Evolutionary conservation across 306 rosid genomes (phyloP).

Genomic region (Psophocarpus tetragonolobus): DNA sequence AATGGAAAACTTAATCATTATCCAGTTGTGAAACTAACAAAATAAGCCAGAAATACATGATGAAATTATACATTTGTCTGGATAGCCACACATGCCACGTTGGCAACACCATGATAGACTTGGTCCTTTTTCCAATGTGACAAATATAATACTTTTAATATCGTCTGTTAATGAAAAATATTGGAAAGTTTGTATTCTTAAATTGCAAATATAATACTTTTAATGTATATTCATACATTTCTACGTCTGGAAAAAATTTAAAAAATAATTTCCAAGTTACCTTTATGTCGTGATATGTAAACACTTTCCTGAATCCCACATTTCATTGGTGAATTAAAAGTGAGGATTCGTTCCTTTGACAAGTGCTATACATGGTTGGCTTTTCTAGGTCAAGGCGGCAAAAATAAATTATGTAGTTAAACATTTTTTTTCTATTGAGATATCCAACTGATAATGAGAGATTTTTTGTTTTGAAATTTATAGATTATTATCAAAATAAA

Average conservation of each 20-base stretch:
- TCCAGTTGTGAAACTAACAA: not conserved
- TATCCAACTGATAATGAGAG: too few relatives aligned
- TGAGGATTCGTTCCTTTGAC: conserved; percentile 22
- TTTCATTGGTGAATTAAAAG: conserved; percentile 36
- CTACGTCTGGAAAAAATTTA: not conserved
- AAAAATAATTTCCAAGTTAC: not conserved
- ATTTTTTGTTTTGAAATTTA: too few relatives aligned
- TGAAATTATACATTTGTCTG: not conserved
- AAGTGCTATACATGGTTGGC: conserved; percentile 8
- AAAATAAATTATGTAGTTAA: not conserved
- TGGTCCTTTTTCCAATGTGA: not conserved
- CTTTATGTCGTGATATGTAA: conserved; percentile 12
- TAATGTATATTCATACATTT: not conserved
- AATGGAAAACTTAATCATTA: not conserved
- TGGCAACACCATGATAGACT: not conserved
- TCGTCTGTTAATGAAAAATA: not conserved
- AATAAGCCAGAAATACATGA: not conserved
- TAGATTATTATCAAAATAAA: too few relatives aligned
- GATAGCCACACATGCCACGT: not conserved
- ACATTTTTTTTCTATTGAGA: too few relatives aligned
- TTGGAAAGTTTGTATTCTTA: not conserved
- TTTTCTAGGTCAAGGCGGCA: conserved; percentile 25
- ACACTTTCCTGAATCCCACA: conserved; percentile 13
- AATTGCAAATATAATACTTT: too few relatives aligned
- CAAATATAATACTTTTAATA: not conserved